A percentile compares a stretch with the other conserved stretches of the same genome.
Evolutionary conservation across 768 basidiomycete species (phyloP).

Genomic region (Boletellus ananiceps): DNA sequence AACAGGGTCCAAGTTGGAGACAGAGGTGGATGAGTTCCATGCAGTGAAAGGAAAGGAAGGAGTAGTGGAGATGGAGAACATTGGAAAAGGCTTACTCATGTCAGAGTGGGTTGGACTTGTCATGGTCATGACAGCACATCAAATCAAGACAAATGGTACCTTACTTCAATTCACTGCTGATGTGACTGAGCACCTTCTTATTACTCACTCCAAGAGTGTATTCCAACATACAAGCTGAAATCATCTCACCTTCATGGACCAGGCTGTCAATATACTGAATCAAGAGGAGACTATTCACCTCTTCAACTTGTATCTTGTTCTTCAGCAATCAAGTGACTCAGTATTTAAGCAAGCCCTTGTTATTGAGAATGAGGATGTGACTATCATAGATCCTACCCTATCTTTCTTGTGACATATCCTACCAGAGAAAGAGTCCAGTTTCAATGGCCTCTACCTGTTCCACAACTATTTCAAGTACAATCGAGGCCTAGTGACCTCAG

Average conservation of each 20-base stretch:
- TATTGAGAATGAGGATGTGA: neutral
- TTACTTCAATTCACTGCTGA: conserved; percentile 28
- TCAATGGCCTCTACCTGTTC: neutral
- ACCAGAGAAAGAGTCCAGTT: neutral
- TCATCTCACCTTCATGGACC: conserved; percentile 7
- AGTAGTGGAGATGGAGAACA: too few species aligned
- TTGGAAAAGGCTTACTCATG: too few species aligned
- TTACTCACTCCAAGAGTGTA: conserved; percentile 20
- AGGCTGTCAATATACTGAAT: conserved; percentile 15
- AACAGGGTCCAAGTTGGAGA: too few species aligned
- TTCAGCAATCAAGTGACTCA: neutral
- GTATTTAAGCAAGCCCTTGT: neutral
- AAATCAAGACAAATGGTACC: conserved; percentile 16
- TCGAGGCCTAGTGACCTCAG: neutral
- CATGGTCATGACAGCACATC: too few species aligned
- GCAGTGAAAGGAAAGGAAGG: too few species aligned
- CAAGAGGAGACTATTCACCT: conserved; percentile 2
- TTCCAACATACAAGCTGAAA: conserved; percentile 20
- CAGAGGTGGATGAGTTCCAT: too few species aligned
- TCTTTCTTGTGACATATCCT: neutral
- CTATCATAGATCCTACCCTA: neutral
- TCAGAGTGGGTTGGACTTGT: too few species aligned
- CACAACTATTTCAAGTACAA: neutral
- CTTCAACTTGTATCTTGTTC: conserved; percentile 3
- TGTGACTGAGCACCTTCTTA: neutral